Percentiles rank a stretch among this genome's conserved stretches.
phyloP scores from a whole-genome alignment of 2,329 filamentous ascomycete genomes.

The Colletotrichum liaoningense region DNA sequence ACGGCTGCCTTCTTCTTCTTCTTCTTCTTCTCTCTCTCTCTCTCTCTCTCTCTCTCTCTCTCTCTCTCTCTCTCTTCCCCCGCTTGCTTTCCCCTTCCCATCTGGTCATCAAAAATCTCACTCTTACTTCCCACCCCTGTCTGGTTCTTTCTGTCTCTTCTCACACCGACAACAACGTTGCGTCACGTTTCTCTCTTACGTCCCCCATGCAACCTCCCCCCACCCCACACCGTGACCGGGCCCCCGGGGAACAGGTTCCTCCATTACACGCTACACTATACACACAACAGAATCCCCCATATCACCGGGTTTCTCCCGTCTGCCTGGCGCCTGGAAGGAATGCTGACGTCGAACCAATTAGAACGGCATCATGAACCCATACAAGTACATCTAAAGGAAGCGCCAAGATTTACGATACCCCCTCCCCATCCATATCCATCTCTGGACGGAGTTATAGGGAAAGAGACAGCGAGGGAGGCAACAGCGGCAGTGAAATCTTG shows the following conservation, averaged over 20 bases:
- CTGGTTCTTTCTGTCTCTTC: neutral
- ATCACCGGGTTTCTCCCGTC: constrained; percentile 3
- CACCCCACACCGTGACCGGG: constrained; percentile 7
- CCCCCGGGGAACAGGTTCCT: neutral
- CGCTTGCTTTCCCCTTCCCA: constrained; percentile 3
- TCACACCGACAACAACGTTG: neutral
- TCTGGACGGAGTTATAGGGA: neutral
- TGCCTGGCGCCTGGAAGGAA: constrained; percentile 34
- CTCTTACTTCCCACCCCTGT: neutral
- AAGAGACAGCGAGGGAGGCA: neutral
- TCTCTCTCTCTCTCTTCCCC: neutral
- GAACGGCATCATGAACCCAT: constrained; percentile 99
- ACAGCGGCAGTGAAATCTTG: neutral
- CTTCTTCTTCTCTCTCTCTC: constrained; percentile 6
- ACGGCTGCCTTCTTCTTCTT: constrained; percentile 5
- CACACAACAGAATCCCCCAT: neutral
- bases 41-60: neutral
- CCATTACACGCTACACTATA: too few relatives aligned
- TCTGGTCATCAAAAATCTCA: constrained; percentile 12
- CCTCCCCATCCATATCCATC: neutral
- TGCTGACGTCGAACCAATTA: constrained; percentile 49
- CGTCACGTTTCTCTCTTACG: neutral
- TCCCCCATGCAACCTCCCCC: neutral
- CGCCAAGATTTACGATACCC: constrained; percentile 23
- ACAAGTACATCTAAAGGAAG: constrained; percentile 83